Base-by-base conservation (phyloP, 2,329 filamentous ascomycete genomes). In the Cordyceps militaris region DNA sequence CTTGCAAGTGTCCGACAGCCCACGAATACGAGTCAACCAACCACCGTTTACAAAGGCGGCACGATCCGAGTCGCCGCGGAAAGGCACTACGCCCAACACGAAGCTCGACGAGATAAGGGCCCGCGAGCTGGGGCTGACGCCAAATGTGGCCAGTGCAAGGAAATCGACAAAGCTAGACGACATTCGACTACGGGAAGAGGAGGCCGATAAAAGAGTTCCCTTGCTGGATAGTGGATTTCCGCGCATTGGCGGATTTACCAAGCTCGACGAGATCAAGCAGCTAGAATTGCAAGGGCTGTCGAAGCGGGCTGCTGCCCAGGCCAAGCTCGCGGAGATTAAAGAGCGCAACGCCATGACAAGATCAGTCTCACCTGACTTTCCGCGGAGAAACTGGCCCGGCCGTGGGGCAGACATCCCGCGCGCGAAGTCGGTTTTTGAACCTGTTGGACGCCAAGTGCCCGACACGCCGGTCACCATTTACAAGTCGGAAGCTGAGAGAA, bases 1-100 rank as follows among this genome's bases (percentile, higher is more conserved):
- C 59, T 59, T 83, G 40, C 79, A 83, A 58, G 65, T 80, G 34
- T 84, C 81, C 0, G 73, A 79, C 61, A 84, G 80, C 60, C 81
- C 81, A n/a, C 76, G 78, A 32, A 74, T 83, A 53, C 71, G 67
- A 28, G 68, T 75, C 30, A 67, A 70, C 16, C 28, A 36, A 30
- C 73, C 69, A 1, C 73, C 73, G 57, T 71, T 66, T 11, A 64
- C 13, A 66, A 65, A 42, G 61, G 66, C 4, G 65, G 14, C 44
- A 21, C 42, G 43, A 23, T 36, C 21, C 3, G 34, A 23, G 11
- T 54, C 52, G 26, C 46, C 53, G 21, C 26, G 63, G 32, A 66
- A 65, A 32, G 67, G 66, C 7, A 67, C 66, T 11, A 64, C 69
- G 11, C 71, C 67, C 7, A 79, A 79, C 59, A 72, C 69, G 2